Evolutionary conservation across 1,284 basidiomycete species (phyloP).

Genomic region (Caloboletus firmus): DNA sequence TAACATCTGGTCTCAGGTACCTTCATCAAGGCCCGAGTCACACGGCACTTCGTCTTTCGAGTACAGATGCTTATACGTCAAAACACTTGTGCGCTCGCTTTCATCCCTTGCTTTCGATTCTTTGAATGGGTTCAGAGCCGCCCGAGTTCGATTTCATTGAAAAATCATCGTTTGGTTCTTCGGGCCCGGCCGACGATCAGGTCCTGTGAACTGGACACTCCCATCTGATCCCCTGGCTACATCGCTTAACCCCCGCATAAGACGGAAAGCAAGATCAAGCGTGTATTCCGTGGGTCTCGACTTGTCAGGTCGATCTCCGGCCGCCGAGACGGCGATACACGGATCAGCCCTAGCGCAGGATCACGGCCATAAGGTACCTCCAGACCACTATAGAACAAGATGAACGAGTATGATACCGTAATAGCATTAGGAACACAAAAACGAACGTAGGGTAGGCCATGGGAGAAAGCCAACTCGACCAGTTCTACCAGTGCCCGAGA

Average conservation of each 20-base stretch:
- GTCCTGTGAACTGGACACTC: background rate
- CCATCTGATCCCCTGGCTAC: background rate
- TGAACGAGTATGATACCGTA: background rate
- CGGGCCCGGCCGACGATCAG: background rate
- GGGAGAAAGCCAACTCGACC: background rate
- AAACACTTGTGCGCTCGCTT: background rate
- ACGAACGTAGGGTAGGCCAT: background rate
- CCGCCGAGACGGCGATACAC: conserved; percentile 2
- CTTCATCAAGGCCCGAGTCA: background rate
- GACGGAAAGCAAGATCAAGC: background rate
- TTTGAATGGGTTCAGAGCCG: background rate
- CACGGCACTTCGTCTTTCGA: background rate
- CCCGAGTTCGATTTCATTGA: background rate
- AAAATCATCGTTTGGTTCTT: too few relatives aligned
- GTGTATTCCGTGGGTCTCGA: background rate
- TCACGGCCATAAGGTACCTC: background rate
- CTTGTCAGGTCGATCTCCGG: conserved; percentile 1
- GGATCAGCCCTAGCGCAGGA: conserved; percentile 3
- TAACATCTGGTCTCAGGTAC: background rate
- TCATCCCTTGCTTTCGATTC: background rate
- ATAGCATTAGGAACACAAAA: background rate
- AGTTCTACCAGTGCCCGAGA: background rate
- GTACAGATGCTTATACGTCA: background rate
- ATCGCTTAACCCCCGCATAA: background rate
- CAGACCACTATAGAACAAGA: background rate